phyloP scores from a whole-genome alignment of 2,329 filamentous ascomycete genomes.

The Botrytis sinoallii region DNA sequence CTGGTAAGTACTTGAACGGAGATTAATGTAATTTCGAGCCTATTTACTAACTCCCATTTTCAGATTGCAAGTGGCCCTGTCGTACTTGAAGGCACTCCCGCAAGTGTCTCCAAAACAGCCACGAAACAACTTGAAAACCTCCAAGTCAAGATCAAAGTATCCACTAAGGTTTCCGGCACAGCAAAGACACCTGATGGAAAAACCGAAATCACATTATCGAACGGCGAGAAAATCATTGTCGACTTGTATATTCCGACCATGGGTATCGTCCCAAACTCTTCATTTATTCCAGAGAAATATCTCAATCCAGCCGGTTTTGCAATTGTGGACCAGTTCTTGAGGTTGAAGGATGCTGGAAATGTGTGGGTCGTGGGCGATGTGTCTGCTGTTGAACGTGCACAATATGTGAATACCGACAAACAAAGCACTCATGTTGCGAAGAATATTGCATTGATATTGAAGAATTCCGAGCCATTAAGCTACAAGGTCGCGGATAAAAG shows the following conservation, averaged over 20 bases:
- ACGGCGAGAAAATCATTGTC: slow-evolving; percentile 48
- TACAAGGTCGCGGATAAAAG: slow-evolving; percentile 25
- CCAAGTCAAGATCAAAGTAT: slow-evolving; percentile 49
- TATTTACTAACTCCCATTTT: background rate
- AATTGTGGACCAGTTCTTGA: slow-evolving; percentile 50
- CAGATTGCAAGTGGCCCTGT: slow-evolving; percentile 37
- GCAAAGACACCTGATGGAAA: slow-evolving; percentile 43
- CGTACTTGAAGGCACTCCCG: slow-evolving; percentile 29
- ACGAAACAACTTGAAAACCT: slow-evolving; percentile 48
- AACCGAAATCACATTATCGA: slow-evolving; percentile 49
- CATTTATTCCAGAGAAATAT: slow-evolving; percentile 48
- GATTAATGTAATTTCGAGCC: background rate
- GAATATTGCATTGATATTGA: slow-evolving; percentile 27
- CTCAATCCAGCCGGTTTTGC: slow-evolving; percentile 47
- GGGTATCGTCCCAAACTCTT: slow-evolving; percentile 54
- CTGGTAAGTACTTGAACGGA: slow-evolving; percentile 35
- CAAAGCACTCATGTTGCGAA: slow-evolving; percentile 32
- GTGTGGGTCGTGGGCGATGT: slow-evolving; percentile 36
- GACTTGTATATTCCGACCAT: slow-evolving; percentile 57
- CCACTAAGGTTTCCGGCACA: slow-evolving; percentile 43
- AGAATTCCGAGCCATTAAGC: slow-evolving; percentile 21
- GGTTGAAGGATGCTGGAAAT: slow-evolving; percentile 43
- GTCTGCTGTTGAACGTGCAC: slow-evolving; percentile 28
- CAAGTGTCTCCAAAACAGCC: slow-evolving; percentile 30
- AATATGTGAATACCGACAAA: slow-evolving; percentile 26